Conservation (phyloP, 371 early-diverging fungal species). For the Mortierella sp. region DNA sequence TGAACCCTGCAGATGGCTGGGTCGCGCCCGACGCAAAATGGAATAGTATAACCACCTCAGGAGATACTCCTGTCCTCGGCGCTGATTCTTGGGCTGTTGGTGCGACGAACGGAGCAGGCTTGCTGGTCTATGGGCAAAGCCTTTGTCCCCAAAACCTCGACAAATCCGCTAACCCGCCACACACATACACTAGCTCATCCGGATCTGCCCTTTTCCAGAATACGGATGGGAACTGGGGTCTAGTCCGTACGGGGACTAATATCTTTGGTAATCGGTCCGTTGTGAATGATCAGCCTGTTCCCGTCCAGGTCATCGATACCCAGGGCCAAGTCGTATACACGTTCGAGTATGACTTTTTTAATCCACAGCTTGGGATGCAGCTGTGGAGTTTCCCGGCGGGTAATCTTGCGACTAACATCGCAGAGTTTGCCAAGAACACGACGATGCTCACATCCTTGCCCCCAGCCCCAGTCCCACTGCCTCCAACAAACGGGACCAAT, state of each 20-base stretch:
- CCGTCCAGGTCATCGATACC: constrained; percentile 43
- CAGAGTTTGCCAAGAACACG: constrained; percentile 29
- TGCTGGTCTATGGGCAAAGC: constrained; percentile 48
- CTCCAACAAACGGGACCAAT: constrained; percentile 30
- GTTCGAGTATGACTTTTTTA: constrained; percentile 47
- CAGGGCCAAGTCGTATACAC: constrained; percentile 27
- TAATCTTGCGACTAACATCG: constrained; percentile 21
- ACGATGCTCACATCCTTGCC: constrained; percentile 32
- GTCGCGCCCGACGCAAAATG: constrained; percentile 35
- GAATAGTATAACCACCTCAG: constrained; percentile 12
- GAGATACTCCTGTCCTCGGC: constrained; percentile 13
- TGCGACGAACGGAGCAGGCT: constrained; percentile 25
- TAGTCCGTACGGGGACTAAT: not conserved
- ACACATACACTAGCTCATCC: constrained; percentile 24
- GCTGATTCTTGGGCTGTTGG: constrained; percentile 34
- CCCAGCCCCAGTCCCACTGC: constrained; percentile 18
- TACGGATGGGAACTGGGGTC: constrained; percentile 7
- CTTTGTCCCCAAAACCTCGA: constrained; percentile 26
- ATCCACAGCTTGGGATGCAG: constrained; percentile 41
- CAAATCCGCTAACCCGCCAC: constrained; percentile 10
- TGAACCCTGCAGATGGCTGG: constrained; percentile 43
- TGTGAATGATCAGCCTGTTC: constrained; percentile 30
- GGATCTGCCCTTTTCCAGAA: constrained; percentile 17
- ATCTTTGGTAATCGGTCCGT: constrained; percentile 39
- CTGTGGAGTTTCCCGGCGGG: constrained; percentile 37